Conservation (phyloP, 768 basidiomycete species). For the Trametes maxima region DNA sequence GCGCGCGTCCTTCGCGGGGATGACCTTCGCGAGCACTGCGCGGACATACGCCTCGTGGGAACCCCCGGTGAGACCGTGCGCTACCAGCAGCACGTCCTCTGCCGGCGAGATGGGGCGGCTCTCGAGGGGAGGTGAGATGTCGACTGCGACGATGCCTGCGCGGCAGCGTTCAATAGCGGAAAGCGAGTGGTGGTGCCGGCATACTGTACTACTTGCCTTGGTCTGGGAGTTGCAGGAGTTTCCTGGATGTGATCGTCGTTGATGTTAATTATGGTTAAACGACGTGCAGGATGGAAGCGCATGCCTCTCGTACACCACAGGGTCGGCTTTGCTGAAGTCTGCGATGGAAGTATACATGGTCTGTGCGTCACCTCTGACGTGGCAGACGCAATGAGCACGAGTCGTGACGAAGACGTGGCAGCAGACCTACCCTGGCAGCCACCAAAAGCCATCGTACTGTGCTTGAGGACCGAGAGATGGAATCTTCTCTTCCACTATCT, state of each 20-base stretch:
- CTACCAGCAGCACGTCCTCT: slow-evolving; percentile 26
- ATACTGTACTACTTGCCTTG: slow-evolving; percentile 49
- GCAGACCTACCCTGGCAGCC: slow-evolving; percentile 26
- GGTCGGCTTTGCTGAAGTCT: slow-evolving; percentile 56
- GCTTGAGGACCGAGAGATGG: slow-evolving; percentile 10
- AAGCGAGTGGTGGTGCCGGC: not conserved
- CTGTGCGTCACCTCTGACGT: slow-evolving; percentile 57
- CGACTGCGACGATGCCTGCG: slow-evolving; percentile 27
- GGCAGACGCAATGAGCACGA: slow-evolving; percentile 22
- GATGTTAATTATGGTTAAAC: not conserved
- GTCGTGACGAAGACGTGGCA: not conserved
- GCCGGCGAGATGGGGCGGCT: slow-evolving; percentile 10
- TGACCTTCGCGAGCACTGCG: slow-evolving; percentile 20
- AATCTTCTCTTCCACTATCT: slow-evolving; percentile 11
- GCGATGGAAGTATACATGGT: slow-evolving; percentile 59
- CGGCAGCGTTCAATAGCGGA: not conserved
- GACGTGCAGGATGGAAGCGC: slow-evolving; percentile 5
- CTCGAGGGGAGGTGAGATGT: slow-evolving; percentile 25
- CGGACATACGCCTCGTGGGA: slow-evolving; percentile 31
- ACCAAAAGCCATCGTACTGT: slow-evolving; percentile 23
- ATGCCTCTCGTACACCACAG: slow-evolving; percentile 54
- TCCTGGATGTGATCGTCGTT: slow-evolving; percentile 32
- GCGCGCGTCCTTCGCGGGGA: slow-evolving; percentile 5
- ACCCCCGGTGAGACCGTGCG: slow-evolving; percentile 32
- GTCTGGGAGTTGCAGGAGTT: slow-evolving; percentile 50